phyloP scores from a whole-genome alignment of 441 rosid species.

The Gossypium laxum region DNA sequence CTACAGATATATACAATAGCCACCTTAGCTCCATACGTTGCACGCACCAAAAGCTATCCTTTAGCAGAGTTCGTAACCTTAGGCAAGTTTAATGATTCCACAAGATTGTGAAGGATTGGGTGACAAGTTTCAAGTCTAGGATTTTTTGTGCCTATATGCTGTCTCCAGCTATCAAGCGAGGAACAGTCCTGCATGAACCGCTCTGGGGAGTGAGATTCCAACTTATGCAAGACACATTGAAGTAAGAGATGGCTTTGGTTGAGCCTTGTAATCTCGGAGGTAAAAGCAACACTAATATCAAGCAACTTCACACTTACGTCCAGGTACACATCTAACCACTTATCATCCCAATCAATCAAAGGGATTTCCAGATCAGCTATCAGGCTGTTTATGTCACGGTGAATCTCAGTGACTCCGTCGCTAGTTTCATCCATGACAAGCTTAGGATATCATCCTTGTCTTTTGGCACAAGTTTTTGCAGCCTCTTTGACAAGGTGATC shows the following conservation, averaged over 20 bases:
- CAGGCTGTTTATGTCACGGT: constrained; percentile 45
- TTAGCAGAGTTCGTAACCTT: constrained; percentile 83
- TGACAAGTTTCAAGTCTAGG: constrained; percentile 49
- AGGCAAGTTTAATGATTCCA: constrained; percentile 48
- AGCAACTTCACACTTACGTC: constrained; percentile 81
- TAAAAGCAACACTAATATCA: constrained; percentile 65
- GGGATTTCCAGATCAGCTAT: constrained; percentile 72
- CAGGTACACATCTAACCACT: constrained; percentile 80
- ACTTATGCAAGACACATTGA: constrained; percentile 55
- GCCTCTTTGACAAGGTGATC: constrained; percentile 45
- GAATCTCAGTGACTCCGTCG: constrained; percentile 66
- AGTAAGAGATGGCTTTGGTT: constrained; percentile 76
- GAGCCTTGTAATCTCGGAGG: constrained; percentile 64
- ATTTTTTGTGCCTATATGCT: constrained; percentile 48
- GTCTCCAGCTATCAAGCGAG: constrained; percentile 60
- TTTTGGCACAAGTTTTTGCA: constrained; percentile 51
- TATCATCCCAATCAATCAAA: constrained; percentile 76
- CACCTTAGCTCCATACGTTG: constrained; percentile 77
- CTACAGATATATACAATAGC: constrained; percentile 55
- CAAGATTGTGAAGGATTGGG: constrained; percentile 46
- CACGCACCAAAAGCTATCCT: constrained; percentile 81
- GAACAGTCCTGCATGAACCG: constrained; percentile 42
- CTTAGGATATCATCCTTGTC: constrained; percentile 47
- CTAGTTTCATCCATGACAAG: constrained; percentile 70
- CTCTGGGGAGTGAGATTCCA: constrained; percentile 43